Evolutionary conservation across 768 basidiomycete genomes (phyloP), one percentile per base, ranked within the genome.

Genomic region (Auriscalpium microsporum): DNA sequence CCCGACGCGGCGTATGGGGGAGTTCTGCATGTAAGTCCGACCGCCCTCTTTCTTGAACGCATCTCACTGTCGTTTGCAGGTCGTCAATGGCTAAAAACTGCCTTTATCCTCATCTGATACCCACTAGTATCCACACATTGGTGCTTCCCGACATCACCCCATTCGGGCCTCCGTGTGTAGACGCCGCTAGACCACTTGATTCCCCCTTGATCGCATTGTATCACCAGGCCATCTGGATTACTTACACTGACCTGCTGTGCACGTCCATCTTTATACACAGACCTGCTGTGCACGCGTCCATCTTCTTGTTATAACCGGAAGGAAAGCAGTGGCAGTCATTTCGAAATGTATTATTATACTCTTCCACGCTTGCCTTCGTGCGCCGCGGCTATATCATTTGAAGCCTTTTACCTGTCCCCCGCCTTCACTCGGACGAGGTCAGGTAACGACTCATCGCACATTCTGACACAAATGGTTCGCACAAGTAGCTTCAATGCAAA

Each of bases 1-100:
- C 46, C 45, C 8, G 37, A 53, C n/a, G 51, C 50, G 38, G 47
- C 8, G 10, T 34, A 48, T 44, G 28, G 54, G 33, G 28, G 54
- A 33, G 37, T 45, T 33, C 45, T 59, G 48, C 62, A 61, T 56
- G 63, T 64, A 44, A 51, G 50, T 53, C 6, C 14, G 1, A 10
- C 13, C 14, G 49, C 36, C 17, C 2, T 34, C 8, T n/a, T 36
- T 8, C 21, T 35, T 7, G 3, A 16, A 14, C 17, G 13, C 44
- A 16, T 16, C 11, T 21, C 16, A 23, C 16, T 10, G 38, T 9
- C 10, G 8, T 13, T 17, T 44, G n/a, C 50, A 63, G 60, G 53
- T 57, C 38, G 53, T 62, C 35, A 59, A 59, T 36, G 42, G 34
- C 19, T 61, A 47, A 56, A 36, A n/a, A 35, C 11, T 45, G 19